Evolutionary conservation across 768 basidiomycete genomes (phyloP).

Genomic region (Candolleomyces aberdarensis): DNA sequence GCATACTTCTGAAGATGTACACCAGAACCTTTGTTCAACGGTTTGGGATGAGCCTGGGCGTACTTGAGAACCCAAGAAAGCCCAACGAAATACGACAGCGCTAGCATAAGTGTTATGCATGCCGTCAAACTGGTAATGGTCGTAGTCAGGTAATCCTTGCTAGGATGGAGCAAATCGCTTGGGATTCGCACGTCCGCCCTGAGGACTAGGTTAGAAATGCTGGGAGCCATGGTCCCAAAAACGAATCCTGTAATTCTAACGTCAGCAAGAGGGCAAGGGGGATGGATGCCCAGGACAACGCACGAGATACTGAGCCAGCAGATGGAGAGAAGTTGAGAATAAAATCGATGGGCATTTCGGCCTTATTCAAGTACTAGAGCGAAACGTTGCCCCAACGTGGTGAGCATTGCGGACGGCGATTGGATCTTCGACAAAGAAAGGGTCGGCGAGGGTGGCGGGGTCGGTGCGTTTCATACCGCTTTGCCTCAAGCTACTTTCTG

Average conservation of each 20-base stretch:
- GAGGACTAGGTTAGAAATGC: background rate
- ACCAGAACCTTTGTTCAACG: constrained; percentile 49
- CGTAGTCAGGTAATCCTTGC: constrained; percentile 28
- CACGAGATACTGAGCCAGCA: constrained; percentile 1
- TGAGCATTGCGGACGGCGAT: background rate
- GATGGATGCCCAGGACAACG: background rate
- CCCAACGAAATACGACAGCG: constrained; percentile 45
- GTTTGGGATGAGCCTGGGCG: constrained; percentile 41
- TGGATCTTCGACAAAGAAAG: background rate
- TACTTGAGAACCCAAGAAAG: constrained; percentile 50
- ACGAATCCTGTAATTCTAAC: background rate
- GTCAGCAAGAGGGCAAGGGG: too few species aligned
- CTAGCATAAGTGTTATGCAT: constrained; percentile 32
- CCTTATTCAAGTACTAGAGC: background rate
- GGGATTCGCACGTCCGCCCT: background rate
- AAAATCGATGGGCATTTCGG: background rate
- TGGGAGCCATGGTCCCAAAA: background rate
- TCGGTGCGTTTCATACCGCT: too few species aligned
- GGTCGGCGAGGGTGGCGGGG: background rate
- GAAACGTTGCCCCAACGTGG: constrained; percentile 2
- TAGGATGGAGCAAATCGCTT: constrained; percentile 6
- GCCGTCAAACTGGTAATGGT: constrained; percentile 34
- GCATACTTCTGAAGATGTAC: constrained; percentile 46
- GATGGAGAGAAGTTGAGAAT: background rate
- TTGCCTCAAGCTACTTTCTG: background rate